Percentiles rank a stretch among this genome's conserved stretches.
phyloP scores from a whole-genome alignment of 768 basidiomycete genomes.

The Ramaria sp. region DNA sequence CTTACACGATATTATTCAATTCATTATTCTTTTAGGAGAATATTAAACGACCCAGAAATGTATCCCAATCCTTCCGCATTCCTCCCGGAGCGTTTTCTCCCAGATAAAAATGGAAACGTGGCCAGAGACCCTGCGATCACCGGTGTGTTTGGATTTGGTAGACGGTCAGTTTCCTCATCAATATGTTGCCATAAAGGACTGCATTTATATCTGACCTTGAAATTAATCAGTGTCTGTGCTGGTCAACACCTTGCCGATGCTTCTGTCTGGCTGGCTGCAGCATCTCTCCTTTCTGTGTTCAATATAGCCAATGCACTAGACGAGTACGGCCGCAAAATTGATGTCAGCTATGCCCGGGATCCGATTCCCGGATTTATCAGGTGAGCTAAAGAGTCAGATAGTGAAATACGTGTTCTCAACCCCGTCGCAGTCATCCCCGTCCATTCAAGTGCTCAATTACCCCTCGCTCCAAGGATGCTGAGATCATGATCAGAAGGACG shows the following conservation, averaged over 20 bases:
- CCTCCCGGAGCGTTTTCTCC: slow-evolving; percentile 39
- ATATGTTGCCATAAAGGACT: not conserved
- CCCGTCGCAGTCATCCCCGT: not conserved
- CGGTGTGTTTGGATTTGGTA: slow-evolving; percentile 36
- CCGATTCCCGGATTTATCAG: not conserved
- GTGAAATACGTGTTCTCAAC: not conserved
- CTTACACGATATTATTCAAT: not conserved
- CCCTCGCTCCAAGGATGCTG: not conserved
- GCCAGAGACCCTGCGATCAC: slow-evolving; percentile 32
- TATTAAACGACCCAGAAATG: slow-evolving; percentile 38
- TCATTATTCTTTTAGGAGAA: slow-evolving; percentile 32
- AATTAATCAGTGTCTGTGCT: slow-evolving; percentile 12
- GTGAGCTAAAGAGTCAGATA: not conserved
- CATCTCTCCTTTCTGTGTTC: slow-evolving; percentile 17
- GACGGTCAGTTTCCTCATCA: slow-evolving; percentile 11
- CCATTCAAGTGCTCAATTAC: not conserved
- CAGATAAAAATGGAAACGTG: slow-evolving; percentile 15
- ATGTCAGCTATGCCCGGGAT: not conserved
- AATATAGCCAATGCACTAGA: slow-evolving; percentile 26
- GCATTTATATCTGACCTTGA: not conserved
- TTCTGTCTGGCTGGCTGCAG: not conserved
- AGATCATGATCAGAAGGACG: not conserved
- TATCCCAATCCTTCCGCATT: slow-evolving; percentile 42
- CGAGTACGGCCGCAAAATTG: slow-evolving; percentile 12
- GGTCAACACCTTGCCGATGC: slow-evolving; percentile 13